Evolutionary conservation across 2,329 filamentous ascomycete species (phyloP), one percentile per base, ranked within the genome.

Genomic region (Ampelomyces quisqualis): DNA sequence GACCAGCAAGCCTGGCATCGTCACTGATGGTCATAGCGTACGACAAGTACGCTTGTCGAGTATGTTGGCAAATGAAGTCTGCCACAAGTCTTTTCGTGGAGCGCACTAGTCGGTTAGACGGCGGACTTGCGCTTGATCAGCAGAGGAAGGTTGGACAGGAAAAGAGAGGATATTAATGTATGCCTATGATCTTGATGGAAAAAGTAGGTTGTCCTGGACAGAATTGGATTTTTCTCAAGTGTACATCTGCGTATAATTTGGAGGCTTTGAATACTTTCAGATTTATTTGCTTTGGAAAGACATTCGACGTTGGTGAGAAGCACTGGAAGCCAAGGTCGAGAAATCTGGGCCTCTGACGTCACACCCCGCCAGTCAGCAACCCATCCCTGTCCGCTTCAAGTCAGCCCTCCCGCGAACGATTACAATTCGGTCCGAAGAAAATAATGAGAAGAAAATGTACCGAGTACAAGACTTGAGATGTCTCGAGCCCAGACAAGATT

Each of bases 21-120:
- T 42, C 33, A 42, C 37, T 32, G 34, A 33, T 33, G 33, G 20
- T 26, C 15, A 22, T 26, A 38, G 43, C 43, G 38, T 29, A n/a
- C n/a, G n/a, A n/a, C n/a, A n/a, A n/a, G 24, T 32, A 29, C 30
- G 29, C 17, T 5, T 37, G 19, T 7, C n/a, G 38, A 13, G 30
- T 7, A 24, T 37, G 34, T 36, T 24, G 34, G 29, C 23, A 28
- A 11, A 15, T 29, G n/a, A 21, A 21, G 10, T n/a, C 22, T n/a
- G 5, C 22, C 22, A 28, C 17, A 18, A 24, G 32, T 11, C 21
- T 24, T n/a, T n/a, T 17, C 14, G 22, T 27, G 22, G 21, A 13
- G 15, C 19, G 18, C 33, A 26, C 33, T 35, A 27, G 22, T 26
- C 26, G 26, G 26, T 14, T 28, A 28, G 5, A 4, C 26, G 26